Evolutionary conservation across 768 basidiomycete species (phyloP).

Genomic region (Paxillus rubicundulus): DNA sequence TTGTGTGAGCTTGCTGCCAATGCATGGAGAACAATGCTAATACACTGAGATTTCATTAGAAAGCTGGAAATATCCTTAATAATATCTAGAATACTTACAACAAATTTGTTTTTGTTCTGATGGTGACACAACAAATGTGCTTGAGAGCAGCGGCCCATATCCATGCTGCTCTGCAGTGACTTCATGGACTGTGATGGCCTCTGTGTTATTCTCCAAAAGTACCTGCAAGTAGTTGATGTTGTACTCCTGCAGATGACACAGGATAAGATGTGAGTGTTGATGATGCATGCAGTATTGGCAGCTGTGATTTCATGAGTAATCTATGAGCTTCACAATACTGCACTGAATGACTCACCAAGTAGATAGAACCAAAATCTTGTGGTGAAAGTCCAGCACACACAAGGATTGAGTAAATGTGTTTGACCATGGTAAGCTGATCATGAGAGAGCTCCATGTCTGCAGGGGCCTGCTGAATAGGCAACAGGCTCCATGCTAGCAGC

Average conservation of each 20-base stretch:
- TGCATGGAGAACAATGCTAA: too few species aligned
- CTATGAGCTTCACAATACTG: neutral
- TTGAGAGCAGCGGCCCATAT: constrained; percentile 22
- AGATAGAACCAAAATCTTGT: neutral
- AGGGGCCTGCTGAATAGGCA: too few species aligned
- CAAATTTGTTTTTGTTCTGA: constrained; percentile 17
- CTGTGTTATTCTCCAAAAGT: constrained; percentile 8
- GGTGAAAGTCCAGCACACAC: too few species aligned
- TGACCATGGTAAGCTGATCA: too few species aligned
- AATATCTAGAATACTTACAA: constrained; percentile 7
- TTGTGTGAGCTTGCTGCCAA: constrained; percentile 9
- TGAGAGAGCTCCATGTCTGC: too few species aligned
- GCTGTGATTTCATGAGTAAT: neutral
- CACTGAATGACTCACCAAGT: neutral
- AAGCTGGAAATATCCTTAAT: neutral
- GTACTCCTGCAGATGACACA: neutral
- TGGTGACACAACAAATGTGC: constrained; percentile 13
- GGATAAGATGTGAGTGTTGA: neutral
- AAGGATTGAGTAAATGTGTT: too few species aligned
- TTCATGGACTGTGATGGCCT: neutral
- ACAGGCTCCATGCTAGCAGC: too few species aligned
- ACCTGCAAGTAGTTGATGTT: constrained; percentile 16
- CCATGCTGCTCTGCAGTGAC: neutral
- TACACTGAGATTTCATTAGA: neutral
- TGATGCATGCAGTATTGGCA: neutral